Percentiles rank a stretch among this genome's conserved stretches.
Evolutionary conservation across 148 eudicot genomes (phyloP).

Genomic region (Nyssa sinensis): DNA sequence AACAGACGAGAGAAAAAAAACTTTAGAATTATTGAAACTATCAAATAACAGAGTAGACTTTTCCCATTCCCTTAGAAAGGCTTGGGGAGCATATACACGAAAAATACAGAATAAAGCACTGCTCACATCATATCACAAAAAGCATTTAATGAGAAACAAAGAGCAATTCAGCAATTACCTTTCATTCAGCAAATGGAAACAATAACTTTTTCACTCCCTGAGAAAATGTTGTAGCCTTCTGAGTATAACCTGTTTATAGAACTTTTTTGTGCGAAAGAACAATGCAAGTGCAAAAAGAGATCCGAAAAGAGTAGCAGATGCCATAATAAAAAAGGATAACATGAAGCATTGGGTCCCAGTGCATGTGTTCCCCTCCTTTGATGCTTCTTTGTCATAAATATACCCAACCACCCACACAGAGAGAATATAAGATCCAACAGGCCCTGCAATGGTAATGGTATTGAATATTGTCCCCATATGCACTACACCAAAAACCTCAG

Average conservation of each 20-base stretch:
- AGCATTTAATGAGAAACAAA: neutral
- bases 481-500: constrained; percentile 65
- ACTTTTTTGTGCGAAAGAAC: constrained; percentile 46
- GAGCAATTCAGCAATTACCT: constrained; percentile 1
- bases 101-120: too few relatives aligned
- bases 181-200: neutral
- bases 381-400: constrained; percentile 59
- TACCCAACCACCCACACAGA: constrained; percentile 68
- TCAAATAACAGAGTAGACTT: too few relatives aligned
- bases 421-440: constrained; percentile 68
- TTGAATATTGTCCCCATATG: constrained; percentile 77
- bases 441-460: constrained; percentile 61
- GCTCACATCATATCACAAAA: neutral
- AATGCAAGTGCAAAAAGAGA: constrained; percentile 43
- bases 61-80: too few relatives aligned
- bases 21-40: too few relatives aligned
- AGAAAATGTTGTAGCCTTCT: constrained; percentile 24
- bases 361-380: constrained; percentile 38
- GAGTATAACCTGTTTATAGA: constrained; percentile 39
- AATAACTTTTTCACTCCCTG: neutral
- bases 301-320: constrained; percentile 47
- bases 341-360: constrained; percentile 53
- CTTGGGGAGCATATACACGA: too few relatives aligned
- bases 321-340: constrained; percentile 65
- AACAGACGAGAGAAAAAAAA: too few relatives aligned